Percentiles rank a stretch among this genome's conserved stretches.
These are phyloP conservation scores for Lipomyces orientalis DNA, from an alignment of 805 yeast species.

Conservation along the genomic window DNA sequence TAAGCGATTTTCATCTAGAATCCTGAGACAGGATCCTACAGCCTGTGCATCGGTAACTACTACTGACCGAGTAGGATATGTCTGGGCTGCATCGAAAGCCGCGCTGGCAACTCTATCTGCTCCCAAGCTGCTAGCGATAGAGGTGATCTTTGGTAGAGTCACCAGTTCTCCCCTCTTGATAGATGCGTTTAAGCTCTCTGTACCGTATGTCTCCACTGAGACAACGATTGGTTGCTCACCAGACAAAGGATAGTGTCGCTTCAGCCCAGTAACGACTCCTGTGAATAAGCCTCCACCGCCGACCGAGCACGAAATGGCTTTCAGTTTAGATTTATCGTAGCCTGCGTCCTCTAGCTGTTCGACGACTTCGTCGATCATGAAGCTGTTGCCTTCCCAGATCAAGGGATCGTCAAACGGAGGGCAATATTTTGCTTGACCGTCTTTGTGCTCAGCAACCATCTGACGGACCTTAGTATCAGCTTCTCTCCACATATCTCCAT, in stretches of 20 bases:
- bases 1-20: constrained; percentile 56
- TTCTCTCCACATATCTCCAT: constrained; percentile 79
- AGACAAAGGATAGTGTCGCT: constrained; percentile 53
- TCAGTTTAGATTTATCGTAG: constrained; percentile 52
- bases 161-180: constrained; percentile 55
- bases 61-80: constrained; percentile 51
- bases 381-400: constrained; percentile 95
- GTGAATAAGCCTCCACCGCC: constrained; percentile 97
- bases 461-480: constrained; percentile 79
- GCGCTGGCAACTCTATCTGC: constrained; percentile 60
- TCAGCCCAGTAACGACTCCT: constrained; percentile 84
- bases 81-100: constrained; percentile 55
- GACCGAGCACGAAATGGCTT: constrained; percentile 86
- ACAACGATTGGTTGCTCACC: constrained; percentile 44
- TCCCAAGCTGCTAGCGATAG: constrained; percentile 70
- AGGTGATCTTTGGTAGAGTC: constrained; percentile 50
- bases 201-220: constrained; percentile 66
- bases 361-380: constrained; percentile 84
- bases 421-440: constrained; percentile 79
- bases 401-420: constrained; percentile 95
- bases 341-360: constrained; percentile 70
- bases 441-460: constrained; percentile 67
- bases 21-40: constrained; percentile 56
- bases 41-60: constrained; percentile 63
- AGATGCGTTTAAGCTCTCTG: constrained; percentile 62